Conservation (phyloP, 345 rosid species). For the Kernera saxatilis region DNA sequence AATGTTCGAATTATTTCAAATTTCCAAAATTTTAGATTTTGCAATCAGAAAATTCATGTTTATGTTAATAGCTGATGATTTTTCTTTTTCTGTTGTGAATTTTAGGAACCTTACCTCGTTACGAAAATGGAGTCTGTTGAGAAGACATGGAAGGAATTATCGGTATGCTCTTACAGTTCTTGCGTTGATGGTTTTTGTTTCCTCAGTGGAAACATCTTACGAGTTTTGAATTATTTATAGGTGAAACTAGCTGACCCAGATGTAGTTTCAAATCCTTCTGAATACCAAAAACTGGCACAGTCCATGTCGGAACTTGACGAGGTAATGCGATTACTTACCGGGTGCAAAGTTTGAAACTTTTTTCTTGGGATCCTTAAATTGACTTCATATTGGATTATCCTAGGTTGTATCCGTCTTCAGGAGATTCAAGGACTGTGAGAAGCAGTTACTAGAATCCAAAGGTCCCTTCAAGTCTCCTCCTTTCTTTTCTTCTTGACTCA, state of each 20-base stretch:
- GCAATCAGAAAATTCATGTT: not conserved
- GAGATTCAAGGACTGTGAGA: conserved; percentile 81
- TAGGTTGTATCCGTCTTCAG: conserved; percentile 71
- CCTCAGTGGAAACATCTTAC: not conserved
- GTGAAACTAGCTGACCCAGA: conserved; percentile 91
- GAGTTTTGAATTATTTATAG: conserved; percentile 31
- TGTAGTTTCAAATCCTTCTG: conserved; percentile 66
- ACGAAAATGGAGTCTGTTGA: conserved; percentile 88
- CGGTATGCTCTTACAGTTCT: conserved; percentile 41
- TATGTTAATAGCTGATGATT: not conserved
- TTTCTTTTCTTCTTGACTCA: not conserved
- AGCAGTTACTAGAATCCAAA: conserved; percentile 69
- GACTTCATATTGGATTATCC: not conserved
- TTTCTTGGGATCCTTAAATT: not conserved
- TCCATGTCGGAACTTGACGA: conserved; percentile 85
- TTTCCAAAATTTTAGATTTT: not conserved
- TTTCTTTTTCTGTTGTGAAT: not conserved
- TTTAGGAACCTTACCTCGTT: conserved; percentile 76
- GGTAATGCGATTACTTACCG: conserved; percentile 30
- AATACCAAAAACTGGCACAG: conserved; percentile 85
- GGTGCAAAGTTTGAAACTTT: not conserved
- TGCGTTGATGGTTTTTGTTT: not conserved
- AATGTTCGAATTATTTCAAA: not conserved
- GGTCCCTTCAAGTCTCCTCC: conserved; percentile 36
- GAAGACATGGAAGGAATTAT: conserved; percentile 92